These are phyloP conservation scores for Xylaria sp. DNA, from an alignment of 2,329 filamentous ascomycete species.

Conservation along the genomic window DNA sequence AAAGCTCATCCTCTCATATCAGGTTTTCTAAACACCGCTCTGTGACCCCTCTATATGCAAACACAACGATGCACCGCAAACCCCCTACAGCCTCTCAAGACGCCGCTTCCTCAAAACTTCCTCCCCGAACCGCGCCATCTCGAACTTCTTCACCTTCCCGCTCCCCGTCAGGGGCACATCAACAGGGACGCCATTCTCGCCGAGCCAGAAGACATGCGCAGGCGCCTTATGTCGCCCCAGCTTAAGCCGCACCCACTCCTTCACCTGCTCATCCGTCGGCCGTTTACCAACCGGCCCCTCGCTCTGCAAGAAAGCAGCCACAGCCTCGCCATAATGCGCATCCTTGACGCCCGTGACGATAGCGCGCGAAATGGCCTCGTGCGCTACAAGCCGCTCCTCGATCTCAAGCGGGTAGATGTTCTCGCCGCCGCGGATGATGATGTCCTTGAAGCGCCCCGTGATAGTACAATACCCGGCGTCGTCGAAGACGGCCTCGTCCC, in stretches of 20 bases:
- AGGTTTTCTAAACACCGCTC: background rate
- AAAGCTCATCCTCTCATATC: background rate
- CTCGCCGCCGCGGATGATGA: conserved; percentile 80
- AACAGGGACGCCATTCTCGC: conserved; percentile 66
- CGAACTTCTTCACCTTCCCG: conserved; percentile 76
- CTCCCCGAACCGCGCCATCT: conserved; percentile 68
- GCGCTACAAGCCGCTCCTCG: conserved; percentile 75
- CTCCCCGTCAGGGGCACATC: conserved; percentile 75
- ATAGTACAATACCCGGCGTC: conserved; percentile 77
- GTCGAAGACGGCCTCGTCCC: conserved; percentile 76
- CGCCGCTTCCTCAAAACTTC: conserved; percentile 63
- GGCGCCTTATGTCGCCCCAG: conserved; percentile 77
- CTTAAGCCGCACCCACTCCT: conserved; percentile 69
- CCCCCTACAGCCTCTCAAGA: conserved; percentile 58
- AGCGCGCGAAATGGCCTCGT: conserved; percentile 71
- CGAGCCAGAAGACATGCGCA: conserved; percentile 80
- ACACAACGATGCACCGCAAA: background rate
- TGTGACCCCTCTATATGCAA: background rate
- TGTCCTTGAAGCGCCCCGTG: conserved; percentile 82
- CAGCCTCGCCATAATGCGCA: conserved; percentile 78
- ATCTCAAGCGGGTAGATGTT: conserved; percentile 81
- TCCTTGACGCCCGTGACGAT: conserved; percentile 77
- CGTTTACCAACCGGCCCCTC: conserved; percentile 42
- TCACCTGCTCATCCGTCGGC: conserved; percentile 65
- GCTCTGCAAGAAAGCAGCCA: conserved; percentile 69